A percentile compares a stretch with the other conserved stretches of the same genome.
phyloP scores from a whole-genome alignment of 2,329 filamentous ascomycete species.

The Ilyonectria destructans region DNA sequence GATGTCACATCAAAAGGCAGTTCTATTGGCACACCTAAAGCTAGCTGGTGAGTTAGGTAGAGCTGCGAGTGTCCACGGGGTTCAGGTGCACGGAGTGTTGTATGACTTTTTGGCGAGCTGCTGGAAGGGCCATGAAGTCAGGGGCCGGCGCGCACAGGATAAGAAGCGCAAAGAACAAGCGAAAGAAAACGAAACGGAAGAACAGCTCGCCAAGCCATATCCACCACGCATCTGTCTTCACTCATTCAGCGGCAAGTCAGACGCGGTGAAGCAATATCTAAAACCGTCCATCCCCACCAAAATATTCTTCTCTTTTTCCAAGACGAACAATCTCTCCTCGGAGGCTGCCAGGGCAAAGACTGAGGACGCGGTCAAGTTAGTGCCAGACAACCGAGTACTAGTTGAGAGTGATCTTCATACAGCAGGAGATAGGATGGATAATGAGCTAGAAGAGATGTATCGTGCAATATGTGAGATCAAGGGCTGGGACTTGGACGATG shows the following conservation, averaged over 20 bases:
- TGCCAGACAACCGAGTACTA: slow-evolving; percentile 84
- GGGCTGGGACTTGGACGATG: slow-evolving; percentile 80
- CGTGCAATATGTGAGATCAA: slow-evolving; percentile 81
- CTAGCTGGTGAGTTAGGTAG: slow-evolving; percentile 78
- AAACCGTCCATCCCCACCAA: slow-evolving; percentile 79
- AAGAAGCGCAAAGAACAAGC: slow-evolving; percentile 35
- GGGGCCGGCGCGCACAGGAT: slow-evolving; percentile 64
- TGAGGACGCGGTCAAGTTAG: slow-evolving; percentile 75
- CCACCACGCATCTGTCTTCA: slow-evolving; percentile 91
- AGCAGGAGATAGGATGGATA: slow-evolving; percentile 86
- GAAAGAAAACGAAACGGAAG: slow-evolving; percentile 50
- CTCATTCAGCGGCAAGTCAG: slow-evolving; percentile 85
- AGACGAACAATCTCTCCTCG: slow-evolving; percentile 80
- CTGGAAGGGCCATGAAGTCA: slow-evolving; percentile 77
- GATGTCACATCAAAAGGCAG: slow-evolving; percentile 75
- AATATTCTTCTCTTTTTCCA: slow-evolving; percentile 90
- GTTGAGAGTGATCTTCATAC: slow-evolving; percentile 90
- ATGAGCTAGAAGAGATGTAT: slow-evolving; percentile 79
- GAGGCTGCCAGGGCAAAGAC: slow-evolving; percentile 64
- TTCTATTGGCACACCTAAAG: slow-evolving; percentile 76
- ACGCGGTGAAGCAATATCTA: slow-evolving; percentile 83
- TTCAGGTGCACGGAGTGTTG: slow-evolving; percentile 80
- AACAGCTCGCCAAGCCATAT: slow-evolving; percentile 62
- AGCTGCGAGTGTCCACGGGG: slow-evolving; percentile 78
- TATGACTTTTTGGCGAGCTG: slow-evolving; percentile 73